These are phyloP conservation scores for Fusarium nanum DNA, from an alignment of 2,329 filamentous ascomycete genomes.

Conservation along the genomic window DNA sequence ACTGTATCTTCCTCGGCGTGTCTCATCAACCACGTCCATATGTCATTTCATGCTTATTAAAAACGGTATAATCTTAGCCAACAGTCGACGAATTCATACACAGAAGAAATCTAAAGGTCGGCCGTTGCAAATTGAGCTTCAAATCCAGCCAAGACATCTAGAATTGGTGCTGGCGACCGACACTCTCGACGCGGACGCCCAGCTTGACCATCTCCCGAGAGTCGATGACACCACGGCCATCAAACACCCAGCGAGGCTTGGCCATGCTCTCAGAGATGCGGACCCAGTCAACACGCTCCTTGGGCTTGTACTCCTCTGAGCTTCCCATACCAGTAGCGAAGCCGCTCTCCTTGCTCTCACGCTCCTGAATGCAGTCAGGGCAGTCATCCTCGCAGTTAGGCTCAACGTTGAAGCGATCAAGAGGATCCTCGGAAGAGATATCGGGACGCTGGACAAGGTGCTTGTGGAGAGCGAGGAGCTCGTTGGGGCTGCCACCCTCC, in stretches of 20 bases:
- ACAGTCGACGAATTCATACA: slow-evolving; percentile 45
- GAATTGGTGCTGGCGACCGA: slow-evolving; percentile 61
- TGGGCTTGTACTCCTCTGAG: slow-evolving; percentile 59
- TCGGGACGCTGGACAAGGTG: slow-evolving; percentile 54
- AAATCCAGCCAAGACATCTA: slow-evolving; percentile 37
- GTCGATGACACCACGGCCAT: slow-evolving; percentile 66
- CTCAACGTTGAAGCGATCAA: slow-evolving; percentile 58
- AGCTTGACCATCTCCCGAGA: slow-evolving; percentile 60
- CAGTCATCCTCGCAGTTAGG: slow-evolving; percentile 60
- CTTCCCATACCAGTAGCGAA: slow-evolving; percentile 58
- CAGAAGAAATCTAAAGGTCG: slow-evolving; percentile 42
- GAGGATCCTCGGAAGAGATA: slow-evolving; percentile 55
- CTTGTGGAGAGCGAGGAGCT: slow-evolving; percentile 62
- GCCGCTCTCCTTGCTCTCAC: slow-evolving; percentile 53
- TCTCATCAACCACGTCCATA: slow-evolving; percentile 45
- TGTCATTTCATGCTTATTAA: slow-evolving; percentile 50
- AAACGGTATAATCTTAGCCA: slow-evolving; percentile 47
- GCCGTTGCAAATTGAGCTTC: slow-evolving; percentile 31
- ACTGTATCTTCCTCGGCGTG: slow-evolving; percentile 31
- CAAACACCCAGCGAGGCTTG: slow-evolving; percentile 67
- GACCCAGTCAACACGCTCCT: slow-evolving; percentile 64
- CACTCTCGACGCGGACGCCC: slow-evolving; percentile 64
- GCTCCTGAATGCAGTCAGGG: slow-evolving; percentile 62
- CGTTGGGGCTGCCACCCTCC: slow-evolving; percentile 53
- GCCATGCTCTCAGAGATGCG: slow-evolving; percentile 62